phyloP scores from a whole-genome alignment of 169 alveolate species.

The Eimeria maxima region DNA sequence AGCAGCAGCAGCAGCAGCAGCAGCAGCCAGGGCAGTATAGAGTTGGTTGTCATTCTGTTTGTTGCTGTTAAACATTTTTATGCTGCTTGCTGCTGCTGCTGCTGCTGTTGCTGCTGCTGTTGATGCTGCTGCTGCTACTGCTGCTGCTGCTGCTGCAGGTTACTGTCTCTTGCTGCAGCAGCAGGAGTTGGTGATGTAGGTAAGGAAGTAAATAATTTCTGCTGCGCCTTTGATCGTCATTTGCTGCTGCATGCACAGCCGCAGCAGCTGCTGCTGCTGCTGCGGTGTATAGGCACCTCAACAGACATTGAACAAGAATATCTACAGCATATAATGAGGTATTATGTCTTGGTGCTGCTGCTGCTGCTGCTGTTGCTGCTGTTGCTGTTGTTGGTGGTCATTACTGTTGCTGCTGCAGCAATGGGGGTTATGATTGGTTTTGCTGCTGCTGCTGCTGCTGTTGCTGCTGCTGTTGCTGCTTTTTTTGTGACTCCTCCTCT shows the following conservation, averaged over 20 bases:
- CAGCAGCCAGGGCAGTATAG: too few species aligned
- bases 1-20: too few species aligned
- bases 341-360: background rate
- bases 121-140: conserved; percentile 46
- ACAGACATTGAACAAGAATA: background rate
- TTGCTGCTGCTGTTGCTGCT: background rate
- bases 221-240: conserved; percentile 1
- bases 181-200: background rate
- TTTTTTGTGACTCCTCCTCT: background rate
- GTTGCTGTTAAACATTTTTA: too few species aligned
- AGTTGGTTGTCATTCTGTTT: too few species aligned
- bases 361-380: conserved; percentile 73
- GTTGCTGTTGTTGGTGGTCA: background rate
- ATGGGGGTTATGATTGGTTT: background rate
- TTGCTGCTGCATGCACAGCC: conserved; percentile 60
- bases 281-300: conserved; percentile 40
- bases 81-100: background rate
- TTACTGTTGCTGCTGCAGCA: background rate
- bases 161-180: conserved; percentile 29
- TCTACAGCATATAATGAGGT: conserved; percentile 29
- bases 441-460: background rate
- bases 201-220: background rate
- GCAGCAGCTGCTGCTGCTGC: conserved; percentile 71
- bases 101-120: background rate
- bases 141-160: conserved; percentile 72